Evolutionary conservation across 2,329 filamentous ascomycete genomes (phyloP).

Genomic region (Hymenoscyphus fraxineus): DNA sequence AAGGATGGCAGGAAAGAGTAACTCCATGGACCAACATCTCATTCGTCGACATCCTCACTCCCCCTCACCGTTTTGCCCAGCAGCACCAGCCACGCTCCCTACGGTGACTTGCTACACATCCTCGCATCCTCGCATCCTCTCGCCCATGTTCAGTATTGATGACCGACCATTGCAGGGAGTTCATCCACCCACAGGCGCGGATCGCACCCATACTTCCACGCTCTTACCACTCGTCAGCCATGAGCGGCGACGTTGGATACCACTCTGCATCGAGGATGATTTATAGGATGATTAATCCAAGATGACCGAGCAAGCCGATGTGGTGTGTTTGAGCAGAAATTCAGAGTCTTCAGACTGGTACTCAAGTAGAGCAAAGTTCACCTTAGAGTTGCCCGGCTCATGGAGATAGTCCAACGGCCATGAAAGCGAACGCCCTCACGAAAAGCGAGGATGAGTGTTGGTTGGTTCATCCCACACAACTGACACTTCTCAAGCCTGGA

Average conservation of each 20-base stretch:
- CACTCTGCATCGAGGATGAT: background rate
- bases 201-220: background rate
- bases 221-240: background rate
- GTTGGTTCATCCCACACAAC: background rate
- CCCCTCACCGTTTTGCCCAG: background rate
- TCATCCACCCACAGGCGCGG: background rate
- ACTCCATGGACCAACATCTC: background rate
- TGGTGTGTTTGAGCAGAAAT: too few species aligned
- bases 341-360: too few species aligned
- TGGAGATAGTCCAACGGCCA: background rate
- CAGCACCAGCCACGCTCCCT: background rate
- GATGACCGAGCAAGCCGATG: too few species aligned
- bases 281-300: background rate
- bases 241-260: background rate
- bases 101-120: background rate
- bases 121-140: background rate
- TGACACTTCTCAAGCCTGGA: background rate
- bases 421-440: background rate
- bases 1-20: background rate
- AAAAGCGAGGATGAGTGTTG: background rate
- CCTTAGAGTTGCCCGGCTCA: background rate
- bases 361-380: too few species aligned
- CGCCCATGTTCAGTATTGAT: background rate
- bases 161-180: too few species aligned
- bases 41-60: background rate